Conservation (phyloP, 2,329 filamentous ascomycete species). For the Aspergillus quadricinctus region DNA sequence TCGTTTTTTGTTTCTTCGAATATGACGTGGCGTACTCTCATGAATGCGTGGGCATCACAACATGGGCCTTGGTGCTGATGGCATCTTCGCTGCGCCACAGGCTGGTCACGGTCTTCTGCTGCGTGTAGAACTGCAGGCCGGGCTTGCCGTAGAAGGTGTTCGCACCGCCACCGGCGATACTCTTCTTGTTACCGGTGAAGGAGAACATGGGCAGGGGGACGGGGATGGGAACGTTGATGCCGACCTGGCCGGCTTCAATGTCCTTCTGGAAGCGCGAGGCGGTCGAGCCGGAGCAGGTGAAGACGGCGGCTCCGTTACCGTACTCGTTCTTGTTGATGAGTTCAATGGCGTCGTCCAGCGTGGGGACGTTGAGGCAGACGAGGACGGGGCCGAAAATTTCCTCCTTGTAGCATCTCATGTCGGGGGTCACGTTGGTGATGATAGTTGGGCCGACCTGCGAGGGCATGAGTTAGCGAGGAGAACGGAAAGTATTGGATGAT, state of each 20-base stretch:
- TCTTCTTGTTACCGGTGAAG: constrained; percentile 76
- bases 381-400: constrained; percentile 66
- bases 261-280: constrained; percentile 61
- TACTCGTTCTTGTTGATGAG: constrained; percentile 65
- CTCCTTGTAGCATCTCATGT: constrained; percentile 64
- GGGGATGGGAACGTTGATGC: constrained; percentile 64
- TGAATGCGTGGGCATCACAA: constrained; percentile 75
- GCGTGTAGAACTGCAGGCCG: constrained; percentile 91
- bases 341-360: constrained; percentile 59
- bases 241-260: constrained; percentile 63
- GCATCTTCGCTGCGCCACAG: constrained; percentile 86
- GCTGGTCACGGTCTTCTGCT: constrained; percentile 94
- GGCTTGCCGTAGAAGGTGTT: constrained; percentile 95
- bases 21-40: constrained; percentile 7
- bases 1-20: background rate
- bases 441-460: constrained; percentile 58
- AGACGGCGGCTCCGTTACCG: constrained; percentile 63
- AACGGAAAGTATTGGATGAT: background rate
- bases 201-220: constrained; percentile 60
- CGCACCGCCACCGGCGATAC: constrained; percentile 82
- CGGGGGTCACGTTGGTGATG: constrained; percentile 60
- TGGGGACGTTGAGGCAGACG: constrained; percentile 57
- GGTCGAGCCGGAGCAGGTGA: constrained; percentile 59
- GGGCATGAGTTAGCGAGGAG: background rate
- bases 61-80: constrained; percentile 75